These are phyloP conservation scores for Epichloe sylvatica DNA, from an alignment of 2,329 filamentous ascomycete species.

Conservation along the genomic window DNA sequence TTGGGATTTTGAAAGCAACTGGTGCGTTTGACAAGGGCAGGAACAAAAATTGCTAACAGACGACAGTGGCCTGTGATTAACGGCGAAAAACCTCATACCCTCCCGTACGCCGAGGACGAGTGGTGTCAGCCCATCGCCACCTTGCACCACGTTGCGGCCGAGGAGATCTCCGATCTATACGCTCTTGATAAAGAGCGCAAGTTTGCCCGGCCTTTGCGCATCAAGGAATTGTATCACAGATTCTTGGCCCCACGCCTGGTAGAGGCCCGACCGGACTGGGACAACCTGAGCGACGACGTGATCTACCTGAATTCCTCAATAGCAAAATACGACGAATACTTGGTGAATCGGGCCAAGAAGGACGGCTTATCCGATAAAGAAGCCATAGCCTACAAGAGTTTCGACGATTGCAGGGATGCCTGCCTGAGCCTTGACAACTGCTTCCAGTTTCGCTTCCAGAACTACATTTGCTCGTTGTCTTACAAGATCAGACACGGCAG, in stretches of 20 bases:
- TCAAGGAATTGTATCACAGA: conserved; percentile 33
- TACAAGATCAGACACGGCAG: conserved; percentile 25
- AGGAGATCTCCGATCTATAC: conserved; percentile 37
- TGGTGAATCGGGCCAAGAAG: conserved; percentile 19
- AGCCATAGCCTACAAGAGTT: conserved; percentile 26
- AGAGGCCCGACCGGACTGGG: conserved; percentile 32
- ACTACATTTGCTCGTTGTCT: conserved; percentile 24
- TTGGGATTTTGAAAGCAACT: neutral
- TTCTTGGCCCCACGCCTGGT: conserved; percentile 29
- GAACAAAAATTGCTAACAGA: neutral
- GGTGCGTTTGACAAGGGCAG: neutral
- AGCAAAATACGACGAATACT: conserved; percentile 18
- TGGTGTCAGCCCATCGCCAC: conserved; percentile 44
- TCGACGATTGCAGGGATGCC: conserved; percentile 28
- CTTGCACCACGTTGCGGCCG: conserved; percentile 39
- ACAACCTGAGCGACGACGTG: conserved; percentile 35
- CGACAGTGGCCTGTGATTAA: conserved; percentile 39
- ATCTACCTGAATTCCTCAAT: conserved; percentile 24
- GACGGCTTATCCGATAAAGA: conserved; percentile 22
- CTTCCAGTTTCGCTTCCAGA: conserved; percentile 27
- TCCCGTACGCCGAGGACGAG: conserved; percentile 31
- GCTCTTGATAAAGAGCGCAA: conserved; percentile 33
- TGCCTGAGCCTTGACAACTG: conserved; percentile 27
- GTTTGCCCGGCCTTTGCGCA: conserved; percentile 21
- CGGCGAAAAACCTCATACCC: conserved; percentile 37